Base-by-base conservation (phyloP, 148 eudicot genomes). In the Pouteria glomerata region DNA sequence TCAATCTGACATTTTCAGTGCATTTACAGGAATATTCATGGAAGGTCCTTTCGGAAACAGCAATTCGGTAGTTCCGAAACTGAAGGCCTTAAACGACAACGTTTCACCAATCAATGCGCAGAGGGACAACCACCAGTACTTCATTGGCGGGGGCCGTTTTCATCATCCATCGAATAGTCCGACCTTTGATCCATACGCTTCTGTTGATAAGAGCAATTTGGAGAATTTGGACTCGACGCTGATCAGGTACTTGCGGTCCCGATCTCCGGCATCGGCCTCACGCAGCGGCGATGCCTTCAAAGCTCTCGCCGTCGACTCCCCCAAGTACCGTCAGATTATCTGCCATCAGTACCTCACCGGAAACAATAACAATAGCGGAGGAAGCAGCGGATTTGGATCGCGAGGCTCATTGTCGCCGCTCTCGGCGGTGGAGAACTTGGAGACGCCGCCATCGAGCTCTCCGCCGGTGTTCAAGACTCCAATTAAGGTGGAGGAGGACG, bases 401-500 rank as follows among this genome's bases (percentile, higher is more conserved):
- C 65, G 78, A 41, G 57, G 73, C 34, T 41, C 78, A 27, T 70
- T 48, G 18, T 57, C 77, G 59, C 84, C 89, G 15, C 70, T 85
- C 19, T 37, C 80, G 47, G 24, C 83, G 29, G 15, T 82, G 27
- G 78, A 76, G 70, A 82, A 74, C 33, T 27, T 77, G 57, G 70
- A 76, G 70, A 51, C 82, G 65, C 77, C 77, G 10, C 76, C 76
- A 39, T 66, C 76, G 63, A 74, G 71, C 67, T 79, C 85, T 12
- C 68, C 82, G 11, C 41, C 73, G 69, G 48, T 70, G 66, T 79
- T 82, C 66, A 30, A 16, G 10, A 37, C 73, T 27, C 83, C 78
- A 52, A 76, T 82, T 42, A 83, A 85, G 73, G 77, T 80, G 59
- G 85, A 85, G 77, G 88, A 89, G 34, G 90, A 85, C 47, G 88